Percentiles rank a stretch among this genome's conserved stretches.
Evolutionary conservation across 2,329 filamentous ascomycete species (phyloP).

Genomic region (Sclerotinia minor): DNA sequence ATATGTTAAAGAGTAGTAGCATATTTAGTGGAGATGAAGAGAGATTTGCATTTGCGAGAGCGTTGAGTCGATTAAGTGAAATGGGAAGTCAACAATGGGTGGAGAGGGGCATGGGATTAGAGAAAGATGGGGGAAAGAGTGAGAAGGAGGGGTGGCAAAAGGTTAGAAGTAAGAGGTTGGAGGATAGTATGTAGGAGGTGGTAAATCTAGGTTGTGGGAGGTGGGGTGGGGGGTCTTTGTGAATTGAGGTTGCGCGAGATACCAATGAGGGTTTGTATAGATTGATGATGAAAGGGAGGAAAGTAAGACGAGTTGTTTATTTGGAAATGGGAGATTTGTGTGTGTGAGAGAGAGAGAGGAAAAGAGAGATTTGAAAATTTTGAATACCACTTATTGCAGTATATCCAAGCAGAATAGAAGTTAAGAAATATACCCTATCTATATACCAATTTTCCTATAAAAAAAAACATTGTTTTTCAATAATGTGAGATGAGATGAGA

Average conservation of each 20-base stretch:
- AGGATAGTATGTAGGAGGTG: slow-evolving; percentile 45
- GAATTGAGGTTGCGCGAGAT: background rate
- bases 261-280: background rate
- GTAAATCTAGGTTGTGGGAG: no score
- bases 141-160: slow-evolving; percentile 51
- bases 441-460: no score
- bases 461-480: no score
- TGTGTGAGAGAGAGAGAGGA: no score
- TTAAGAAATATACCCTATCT: background rate
- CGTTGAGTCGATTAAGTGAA: slow-evolving; percentile 78
- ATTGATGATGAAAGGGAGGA: background rate
- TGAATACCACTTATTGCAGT: background rate
- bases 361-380: background rate
- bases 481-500: no score
- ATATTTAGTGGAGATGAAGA: slow-evolving; percentile 96
- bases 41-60: slow-evolving; percentile 90
- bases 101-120: slow-evolving; percentile 65
- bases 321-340: background rate
- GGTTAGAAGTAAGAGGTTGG: slow-evolving; percentile 50
- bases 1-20: slow-evolving; percentile 78
- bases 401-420: background rate
- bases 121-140: slow-evolving; percentile 46
- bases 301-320: background rate
- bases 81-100: slow-evolving; percentile 98
- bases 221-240: background rate